A percentile compares a stretch with the other conserved stretches of the same genome.
These are phyloP conservation scores for Herpetospermum pedunculosum DNA, from an alignment of 306 rosid genomes.

Conservation along the genomic window DNA sequence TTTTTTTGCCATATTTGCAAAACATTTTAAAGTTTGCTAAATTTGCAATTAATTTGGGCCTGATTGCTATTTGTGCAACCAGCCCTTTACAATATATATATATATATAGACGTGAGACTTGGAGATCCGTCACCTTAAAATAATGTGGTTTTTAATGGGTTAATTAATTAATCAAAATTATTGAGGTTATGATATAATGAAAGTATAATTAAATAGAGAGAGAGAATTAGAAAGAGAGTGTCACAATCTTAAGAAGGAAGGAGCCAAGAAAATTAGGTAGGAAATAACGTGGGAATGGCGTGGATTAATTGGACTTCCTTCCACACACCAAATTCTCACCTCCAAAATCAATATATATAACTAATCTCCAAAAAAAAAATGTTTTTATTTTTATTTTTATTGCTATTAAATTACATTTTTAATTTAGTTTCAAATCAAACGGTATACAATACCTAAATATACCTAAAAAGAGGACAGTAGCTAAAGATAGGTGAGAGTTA, in stretches of 20 bases:
- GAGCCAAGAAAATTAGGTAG: constrained; percentile 7
- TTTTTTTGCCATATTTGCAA: no score
- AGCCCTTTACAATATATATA: no score
- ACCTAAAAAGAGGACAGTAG: no score
- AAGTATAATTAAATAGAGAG: neutral
- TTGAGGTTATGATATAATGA: neutral
- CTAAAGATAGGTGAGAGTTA: no score
- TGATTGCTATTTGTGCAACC: no score
- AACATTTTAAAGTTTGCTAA: no score
- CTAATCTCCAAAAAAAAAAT: neutral
- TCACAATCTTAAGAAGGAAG: neutral
- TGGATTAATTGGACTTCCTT: constrained; percentile 8
- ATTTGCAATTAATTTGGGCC: no score
- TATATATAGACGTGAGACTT: neutral
- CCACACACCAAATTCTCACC: neutral
- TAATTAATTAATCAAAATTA: neutral
- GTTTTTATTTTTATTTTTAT: neutral
- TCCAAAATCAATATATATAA: neutral
- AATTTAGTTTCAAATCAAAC: neutral
- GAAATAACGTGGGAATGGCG: constrained; percentile 11
- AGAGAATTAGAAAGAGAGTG: neutral
- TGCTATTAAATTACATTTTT: neutral
- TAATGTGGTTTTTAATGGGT: neutral
- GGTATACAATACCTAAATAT: no score
- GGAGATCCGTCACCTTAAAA: neutral